Evolutionary conservation across 148 eudicot genomes (phyloP).

Genomic region (Arctostaphylos glauca): DNA sequence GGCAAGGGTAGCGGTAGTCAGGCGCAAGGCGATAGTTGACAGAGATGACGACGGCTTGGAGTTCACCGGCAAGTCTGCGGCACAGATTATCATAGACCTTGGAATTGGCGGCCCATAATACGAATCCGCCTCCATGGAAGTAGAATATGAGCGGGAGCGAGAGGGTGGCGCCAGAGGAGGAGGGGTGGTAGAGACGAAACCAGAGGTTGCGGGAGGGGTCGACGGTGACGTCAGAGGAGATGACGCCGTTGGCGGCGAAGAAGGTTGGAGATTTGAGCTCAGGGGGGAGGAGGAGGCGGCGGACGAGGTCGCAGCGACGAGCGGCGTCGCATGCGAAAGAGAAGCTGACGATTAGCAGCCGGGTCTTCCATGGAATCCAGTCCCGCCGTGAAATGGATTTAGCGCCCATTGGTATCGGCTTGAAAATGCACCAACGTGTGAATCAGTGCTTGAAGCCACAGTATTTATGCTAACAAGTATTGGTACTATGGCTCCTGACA

Average conservation of each 20-base stretch:
- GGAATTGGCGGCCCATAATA: not conserved
- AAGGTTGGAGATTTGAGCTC: not conserved
- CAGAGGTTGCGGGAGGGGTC: slow-evolving; percentile 8
- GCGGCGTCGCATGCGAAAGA: not conserved
- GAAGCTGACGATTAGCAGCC: not conserved
- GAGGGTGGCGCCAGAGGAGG: not conserved
- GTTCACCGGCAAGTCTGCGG: not conserved
- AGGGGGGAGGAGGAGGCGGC: not conserved
- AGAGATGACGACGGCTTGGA: slow-evolving; percentile 8
- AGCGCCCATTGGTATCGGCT: too few species aligned
- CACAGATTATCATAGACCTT: not conserved
- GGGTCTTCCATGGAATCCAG: not conserved
- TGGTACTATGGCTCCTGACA: too few species aligned
- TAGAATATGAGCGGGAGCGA: not conserved
- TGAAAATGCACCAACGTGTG: too few species aligned
- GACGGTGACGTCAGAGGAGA: not conserved
- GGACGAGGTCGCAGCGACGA: not conserved
- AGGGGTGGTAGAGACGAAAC: slow-evolving; percentile 1
- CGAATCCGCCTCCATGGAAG: slow-evolving; percentile 18
- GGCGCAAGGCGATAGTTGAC: slow-evolving; percentile 15
- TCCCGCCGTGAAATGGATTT: too few species aligned
- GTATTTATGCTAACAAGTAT: too few species aligned
- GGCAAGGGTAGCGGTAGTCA: not conserved
- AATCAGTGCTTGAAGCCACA: too few species aligned
- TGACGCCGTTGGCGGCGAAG: not conserved